A percentile compares a stretch with the other conserved stretches of the same genome.
phyloP scores from a whole-genome alignment of 768 basidiomycete genomes.

The Collybiopsis luxurians region DNA sequence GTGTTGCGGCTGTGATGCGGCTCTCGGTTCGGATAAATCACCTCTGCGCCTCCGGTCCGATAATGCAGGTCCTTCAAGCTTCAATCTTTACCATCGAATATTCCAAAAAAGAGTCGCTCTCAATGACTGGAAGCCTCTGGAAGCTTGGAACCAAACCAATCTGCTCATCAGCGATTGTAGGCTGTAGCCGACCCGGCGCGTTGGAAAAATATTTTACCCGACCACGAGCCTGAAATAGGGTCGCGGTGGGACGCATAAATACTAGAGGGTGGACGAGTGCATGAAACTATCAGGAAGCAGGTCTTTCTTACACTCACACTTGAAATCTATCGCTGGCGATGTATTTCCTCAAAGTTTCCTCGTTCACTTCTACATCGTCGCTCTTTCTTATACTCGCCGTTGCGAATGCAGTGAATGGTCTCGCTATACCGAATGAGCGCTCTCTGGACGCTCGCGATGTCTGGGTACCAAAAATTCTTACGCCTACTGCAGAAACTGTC shows the following conservation, averaged over 20 bases:
- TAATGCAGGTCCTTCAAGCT: no score
- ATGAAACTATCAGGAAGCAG: conserved; percentile 9
- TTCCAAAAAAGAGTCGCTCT: no score
- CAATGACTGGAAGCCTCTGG: no score
- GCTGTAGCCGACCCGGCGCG: no score
- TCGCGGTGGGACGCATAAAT: conserved; percentile 10
- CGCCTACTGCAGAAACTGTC: conserved; percentile 31
- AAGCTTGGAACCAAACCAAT: no score
- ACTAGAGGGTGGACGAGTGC: conserved; percentile 9
- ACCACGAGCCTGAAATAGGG: background rate
- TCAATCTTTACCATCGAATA: no score
- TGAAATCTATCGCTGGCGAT: conserved; percentile 27
- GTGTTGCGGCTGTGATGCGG: no score
- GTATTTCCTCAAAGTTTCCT: conserved; percentile 25
- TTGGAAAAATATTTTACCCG: no score
- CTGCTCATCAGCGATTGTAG: no score
- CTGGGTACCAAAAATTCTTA: conserved; percentile 40
- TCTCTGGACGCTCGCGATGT: conserved; percentile 26
- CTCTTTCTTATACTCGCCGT: conserved; percentile 19
- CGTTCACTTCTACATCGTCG: conserved; percentile 16
- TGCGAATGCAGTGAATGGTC: conserved; percentile 14
- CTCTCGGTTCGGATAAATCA: no score
- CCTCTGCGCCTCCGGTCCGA: no score
- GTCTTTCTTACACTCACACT: conserved; percentile 11
- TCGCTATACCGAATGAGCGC: conserved; percentile 26